Percentiles rank a stretch among this genome's conserved stretches.
Evolutionary conservation across 192 early-diverging fungal genomes (phyloP).

Genomic region (Coemansia sp.): DNA sequence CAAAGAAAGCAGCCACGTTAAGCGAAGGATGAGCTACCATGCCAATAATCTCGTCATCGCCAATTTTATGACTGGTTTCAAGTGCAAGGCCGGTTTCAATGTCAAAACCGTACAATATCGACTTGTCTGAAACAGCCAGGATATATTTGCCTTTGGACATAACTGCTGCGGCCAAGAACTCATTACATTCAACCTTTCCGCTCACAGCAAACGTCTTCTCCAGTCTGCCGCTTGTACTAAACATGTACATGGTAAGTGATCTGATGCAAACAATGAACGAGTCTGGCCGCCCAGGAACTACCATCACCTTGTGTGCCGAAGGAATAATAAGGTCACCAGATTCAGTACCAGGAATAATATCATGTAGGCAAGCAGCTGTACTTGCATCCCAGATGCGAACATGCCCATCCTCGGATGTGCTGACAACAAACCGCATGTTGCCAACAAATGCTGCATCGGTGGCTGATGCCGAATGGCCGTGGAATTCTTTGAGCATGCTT

Average conservation of each 20-base stretch:
- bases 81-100: slow-evolving; percentile 56
- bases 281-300: slow-evolving; percentile 64
- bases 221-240: slow-evolving; percentile 63
- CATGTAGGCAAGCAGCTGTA: slow-evolving; percentile 61
- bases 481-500: slow-evolving; percentile 86
- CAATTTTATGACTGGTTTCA: slow-evolving; percentile 49
- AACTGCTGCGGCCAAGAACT: slow-evolving; percentile 60
- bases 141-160: slow-evolving; percentile 81
- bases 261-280: slow-evolving; percentile 78
- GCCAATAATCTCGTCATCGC: slow-evolving; percentile 72
- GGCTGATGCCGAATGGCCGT: slow-evolving; percentile 88
- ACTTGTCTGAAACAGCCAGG: slow-evolving; percentile 73
- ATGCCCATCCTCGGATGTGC: slow-evolving; percentile 81
- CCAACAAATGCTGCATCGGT: slow-evolving; percentile 73
- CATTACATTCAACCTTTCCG: slow-evolving; percentile 32
- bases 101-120: slow-evolving; percentile 66
- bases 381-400: slow-evolving; percentile 88
- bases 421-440: slow-evolving; percentile 71
- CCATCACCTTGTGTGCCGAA: slow-evolving; percentile 53
- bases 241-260: slow-evolving; percentile 67
- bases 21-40: slow-evolving; percentile 79
- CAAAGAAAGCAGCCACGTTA: slow-evolving; percentile 61
- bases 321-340: slow-evolving; percentile 52
- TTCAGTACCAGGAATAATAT: slow-evolving; percentile 55
- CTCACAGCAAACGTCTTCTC: slow-evolving; percentile 51